These are phyloP conservation scores for Boletus sensibilis DNA, from an alignment of 768 basidiomycete genomes.

Conservation along the genomic window DNA sequence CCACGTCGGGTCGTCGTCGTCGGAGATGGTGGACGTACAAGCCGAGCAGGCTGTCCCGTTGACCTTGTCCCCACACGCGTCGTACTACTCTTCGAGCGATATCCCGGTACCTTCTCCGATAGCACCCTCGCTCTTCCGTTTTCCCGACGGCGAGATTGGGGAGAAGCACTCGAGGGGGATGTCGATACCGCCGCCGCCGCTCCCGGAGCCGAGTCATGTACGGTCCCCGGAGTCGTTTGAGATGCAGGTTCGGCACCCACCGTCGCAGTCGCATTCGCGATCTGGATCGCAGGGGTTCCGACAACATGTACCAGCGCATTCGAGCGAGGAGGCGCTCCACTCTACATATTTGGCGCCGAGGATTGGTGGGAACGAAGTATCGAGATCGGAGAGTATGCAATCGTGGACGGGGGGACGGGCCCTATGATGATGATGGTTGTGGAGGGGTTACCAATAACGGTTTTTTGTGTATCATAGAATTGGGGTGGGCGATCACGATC, in stretches of 20 bases:
- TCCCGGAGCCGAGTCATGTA: slow-evolving; percentile 1
- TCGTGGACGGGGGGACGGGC: slow-evolving; percentile 24
- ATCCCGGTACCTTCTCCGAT: slow-evolving; percentile 57
- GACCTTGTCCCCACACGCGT: slow-evolving; percentile 40
- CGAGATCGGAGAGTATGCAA: slow-evolving; percentile 10
- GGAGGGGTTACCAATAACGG: too few species aligned
- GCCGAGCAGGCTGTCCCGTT: slow-evolving; percentile 40
- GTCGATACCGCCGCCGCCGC: slow-evolving; percentile 1
- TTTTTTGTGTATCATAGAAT: slow-evolving; percentile 19
- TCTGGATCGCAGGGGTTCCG: slow-evolving; percentile 11
- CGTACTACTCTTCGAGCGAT: slow-evolving; percentile 60
- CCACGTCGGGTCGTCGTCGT: slow-evolving; percentile 11
- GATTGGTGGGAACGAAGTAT: neutral
- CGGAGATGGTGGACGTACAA: slow-evolving; percentile 4
- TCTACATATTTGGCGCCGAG: neutral
- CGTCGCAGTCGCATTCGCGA: slow-evolving; percentile 4
- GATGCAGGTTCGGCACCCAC: slow-evolving; percentile 37
- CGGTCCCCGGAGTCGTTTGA: slow-evolving; percentile 34
- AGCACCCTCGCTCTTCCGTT: slow-evolving; percentile 48
- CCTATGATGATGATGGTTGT: slow-evolving; percentile 8
- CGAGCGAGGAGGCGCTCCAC: neutral
- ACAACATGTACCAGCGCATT: neutral
- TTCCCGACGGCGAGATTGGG: slow-evolving; percentile 46
- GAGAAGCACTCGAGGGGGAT: slow-evolving; percentile 21
- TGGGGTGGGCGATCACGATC: neutral